These are phyloP conservation scores for Yamagishiella unicocca DNA, from an alignment of 139 green algal genomes.

Conservation along the genomic window DNA sequence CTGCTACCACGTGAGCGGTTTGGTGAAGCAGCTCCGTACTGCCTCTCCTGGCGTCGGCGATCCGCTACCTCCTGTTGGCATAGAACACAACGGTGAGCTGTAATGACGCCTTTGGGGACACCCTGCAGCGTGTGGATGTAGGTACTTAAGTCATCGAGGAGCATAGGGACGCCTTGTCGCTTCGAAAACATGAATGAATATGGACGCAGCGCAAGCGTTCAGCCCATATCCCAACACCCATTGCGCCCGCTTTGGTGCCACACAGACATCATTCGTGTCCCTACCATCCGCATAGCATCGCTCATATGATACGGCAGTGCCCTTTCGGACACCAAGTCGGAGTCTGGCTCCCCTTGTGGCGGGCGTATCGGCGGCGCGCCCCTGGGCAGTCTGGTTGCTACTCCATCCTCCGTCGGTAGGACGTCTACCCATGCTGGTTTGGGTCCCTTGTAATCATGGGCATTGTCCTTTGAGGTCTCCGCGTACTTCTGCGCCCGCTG, in stretches of 20 bases:
- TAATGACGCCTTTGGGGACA: too few species aligned
- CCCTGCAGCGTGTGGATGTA: too few species aligned
- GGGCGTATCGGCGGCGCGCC: background rate
- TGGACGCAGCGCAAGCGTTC: background rate
- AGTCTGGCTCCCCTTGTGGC: background rate
- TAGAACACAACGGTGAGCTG: too few species aligned
- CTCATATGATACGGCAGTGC: constrained; percentile 29
- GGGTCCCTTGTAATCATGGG: background rate
- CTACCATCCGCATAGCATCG: constrained; percentile 34
- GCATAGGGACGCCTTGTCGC: too few species aligned
- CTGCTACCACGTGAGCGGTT: background rate
- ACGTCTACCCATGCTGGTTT: constrained; percentile 39
- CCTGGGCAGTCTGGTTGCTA: too few species aligned
- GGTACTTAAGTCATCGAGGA: too few species aligned
- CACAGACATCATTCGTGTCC: too few species aligned
- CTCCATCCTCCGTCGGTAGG: background rate
- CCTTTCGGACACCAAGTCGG: constrained; percentile 1
- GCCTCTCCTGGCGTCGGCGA: background rate
- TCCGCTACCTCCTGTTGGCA: background rate
- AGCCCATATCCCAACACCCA: too few species aligned
- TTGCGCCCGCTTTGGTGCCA: too few species aligned
- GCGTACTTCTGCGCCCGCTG: constrained; percentile 45
- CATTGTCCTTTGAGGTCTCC: background rate
- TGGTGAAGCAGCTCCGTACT: background rate
- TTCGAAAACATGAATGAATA: too few species aligned